Percentiles rank a stretch among this genome's conserved stretches.
phyloP scores from a whole-genome alignment of 352 stramenopile genomes.

The Globisporangium camurandrum region DNA sequence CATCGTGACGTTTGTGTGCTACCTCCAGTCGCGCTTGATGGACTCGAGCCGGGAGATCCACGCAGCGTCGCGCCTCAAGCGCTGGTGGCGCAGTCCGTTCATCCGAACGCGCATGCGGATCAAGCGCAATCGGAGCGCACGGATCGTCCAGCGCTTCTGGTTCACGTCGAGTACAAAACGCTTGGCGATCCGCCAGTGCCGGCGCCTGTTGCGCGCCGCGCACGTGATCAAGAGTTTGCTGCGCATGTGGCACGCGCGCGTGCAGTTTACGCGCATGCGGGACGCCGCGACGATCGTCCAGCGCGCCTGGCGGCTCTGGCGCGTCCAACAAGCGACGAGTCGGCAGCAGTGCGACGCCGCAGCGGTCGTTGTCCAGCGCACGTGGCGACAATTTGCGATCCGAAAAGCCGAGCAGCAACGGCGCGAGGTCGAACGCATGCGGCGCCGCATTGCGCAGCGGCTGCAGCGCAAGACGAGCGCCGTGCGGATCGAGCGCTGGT shows the following conservation, averaged over 20 bases:
- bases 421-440: constrained; percentile 11
- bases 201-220: constrained; percentile 48
- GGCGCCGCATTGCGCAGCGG: constrained; percentile 17
- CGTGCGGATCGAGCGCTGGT: constrained; percentile 30
- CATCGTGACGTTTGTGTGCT: constrained; percentile 92
- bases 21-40: constrained; percentile 91
- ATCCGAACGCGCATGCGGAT: constrained; percentile 45
- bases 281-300: constrained; percentile 29
- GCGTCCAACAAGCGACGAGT: constrained; percentile 13
- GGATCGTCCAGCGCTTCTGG: constrained; percentile 71
- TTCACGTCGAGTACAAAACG: constrained; percentile 73
- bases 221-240: constrained; percentile 39
- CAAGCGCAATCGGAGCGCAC: constrained; percentile 50
- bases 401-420: constrained; percentile 11
- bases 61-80: constrained; percentile 82
- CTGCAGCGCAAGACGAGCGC: constrained; percentile 23
- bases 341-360: constrained; percentile 7
- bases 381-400: constrained; percentile 23
- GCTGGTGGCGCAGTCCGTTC: constrained; percentile 56
- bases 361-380: constrained; percentile 21
- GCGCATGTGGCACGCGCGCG: constrained; percentile 18
- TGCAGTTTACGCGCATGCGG: constrained; percentile 19
- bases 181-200: constrained; percentile 60
- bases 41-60: constrained; percentile 92
- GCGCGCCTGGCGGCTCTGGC: constrained; percentile 20